These are phyloP conservation scores for Farysia itapuensis DNA, from an alignment of 1,284 basidiomycete genomes.

Conservation along the genomic window DNA sequence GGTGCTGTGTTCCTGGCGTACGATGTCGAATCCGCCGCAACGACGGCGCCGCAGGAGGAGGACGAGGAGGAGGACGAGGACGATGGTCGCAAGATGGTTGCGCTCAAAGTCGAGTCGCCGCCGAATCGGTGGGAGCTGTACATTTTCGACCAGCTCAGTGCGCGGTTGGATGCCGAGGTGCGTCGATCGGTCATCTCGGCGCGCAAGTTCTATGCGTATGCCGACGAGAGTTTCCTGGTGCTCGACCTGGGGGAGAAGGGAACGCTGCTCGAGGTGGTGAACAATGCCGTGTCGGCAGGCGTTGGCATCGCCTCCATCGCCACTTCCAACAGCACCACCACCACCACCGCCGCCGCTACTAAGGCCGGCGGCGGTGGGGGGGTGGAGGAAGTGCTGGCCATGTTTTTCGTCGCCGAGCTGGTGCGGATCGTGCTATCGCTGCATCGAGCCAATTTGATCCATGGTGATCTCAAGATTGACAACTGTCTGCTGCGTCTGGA, in stretches of 20 bases:
- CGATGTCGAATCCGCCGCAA: slow-evolving; percentile 52
- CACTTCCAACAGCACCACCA: slow-evolving; percentile 40
- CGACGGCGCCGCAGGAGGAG: slow-evolving; percentile 3
- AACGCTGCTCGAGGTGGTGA: slow-evolving; percentile 88
- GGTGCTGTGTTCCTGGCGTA: slow-evolving; percentile 83
- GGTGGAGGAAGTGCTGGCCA: slow-evolving; percentile 87
- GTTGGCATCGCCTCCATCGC: slow-evolving; percentile 6
- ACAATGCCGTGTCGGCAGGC: slow-evolving; percentile 63
- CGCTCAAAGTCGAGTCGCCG: slow-evolving; percentile 90
- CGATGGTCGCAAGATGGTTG: slow-evolving; percentile 68
- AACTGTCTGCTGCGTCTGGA: slow-evolving; percentile 92
- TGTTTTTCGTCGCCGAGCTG: slow-evolving; percentile 93
- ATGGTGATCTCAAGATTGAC: slow-evolving; percentile 98
- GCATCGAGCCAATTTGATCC: slow-evolving; percentile 81
- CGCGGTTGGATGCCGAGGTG: slow-evolving; percentile 10
- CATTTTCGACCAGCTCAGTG: slow-evolving; percentile 76
- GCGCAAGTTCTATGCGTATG: slow-evolving; percentile 42
- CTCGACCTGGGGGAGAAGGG: slow-evolving; percentile 89
- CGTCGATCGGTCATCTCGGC: slow-evolving; percentile 45
- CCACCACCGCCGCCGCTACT: too few relatives aligned
- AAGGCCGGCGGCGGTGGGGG: slow-evolving; percentile 64
- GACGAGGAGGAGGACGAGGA: slow-evolving; percentile 66
- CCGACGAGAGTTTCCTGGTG: slow-evolving; percentile 85
- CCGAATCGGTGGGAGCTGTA: slow-evolving; percentile 90
- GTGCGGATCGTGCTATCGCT: slow-evolving; percentile 79